Percentiles rank a stretch among this genome's conserved stretches.
Evolutionary conservation across 2,329 filamentous ascomycete species (phyloP).

Genomic region (Penicillium concentricum): DNA sequence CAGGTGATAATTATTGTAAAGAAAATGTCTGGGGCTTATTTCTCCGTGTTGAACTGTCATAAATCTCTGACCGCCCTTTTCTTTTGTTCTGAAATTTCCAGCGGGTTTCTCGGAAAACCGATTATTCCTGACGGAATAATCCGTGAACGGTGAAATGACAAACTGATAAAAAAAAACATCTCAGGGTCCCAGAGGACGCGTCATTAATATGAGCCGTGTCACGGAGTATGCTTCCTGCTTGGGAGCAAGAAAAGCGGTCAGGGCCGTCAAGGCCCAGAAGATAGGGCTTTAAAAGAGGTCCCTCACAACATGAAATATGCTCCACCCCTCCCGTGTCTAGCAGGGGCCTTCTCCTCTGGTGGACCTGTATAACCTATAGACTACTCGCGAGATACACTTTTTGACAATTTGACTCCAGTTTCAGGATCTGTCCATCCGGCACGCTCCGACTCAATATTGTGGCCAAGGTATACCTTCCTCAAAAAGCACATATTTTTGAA

Average conservation of each 20-base stretch:
- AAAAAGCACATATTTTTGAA: neutral
- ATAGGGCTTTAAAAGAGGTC: neutral
- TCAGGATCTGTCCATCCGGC: slow-evolving; percentile 20
- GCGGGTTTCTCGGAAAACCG: slow-evolving; percentile 22
- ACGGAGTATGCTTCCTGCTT: neutral
- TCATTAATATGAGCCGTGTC: slow-evolving; percentile 20
- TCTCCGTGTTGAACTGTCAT: slow-evolving; percentile 6
- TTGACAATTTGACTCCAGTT: slow-evolving; percentile 1
- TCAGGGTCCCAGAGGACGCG: slow-evolving; percentile 11
- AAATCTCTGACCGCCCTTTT: slow-evolving; percentile 14
- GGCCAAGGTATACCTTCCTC: neutral
- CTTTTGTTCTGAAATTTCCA: slow-evolving; percentile 10
- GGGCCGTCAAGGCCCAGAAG: neutral
- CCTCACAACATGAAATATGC: neutral
- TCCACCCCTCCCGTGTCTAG: slow-evolving; percentile 20
- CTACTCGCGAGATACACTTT: slow-evolving; percentile 12
- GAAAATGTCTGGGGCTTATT: slow-evolving; percentile 1
- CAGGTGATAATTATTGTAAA: neutral
- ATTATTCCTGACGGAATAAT: neutral
- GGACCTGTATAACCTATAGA: neutral
- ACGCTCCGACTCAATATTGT: slow-evolving; percentile 13
- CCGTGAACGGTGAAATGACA: neutral
- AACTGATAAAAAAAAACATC: neutral
- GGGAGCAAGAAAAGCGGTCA: slow-evolving; percentile 15
- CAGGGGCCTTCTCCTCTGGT: slow-evolving; percentile 8